These are phyloP conservation scores for Fagus sylvatica DNA, from an alignment of 306 rosid genomes.

Conservation along the genomic window DNA sequence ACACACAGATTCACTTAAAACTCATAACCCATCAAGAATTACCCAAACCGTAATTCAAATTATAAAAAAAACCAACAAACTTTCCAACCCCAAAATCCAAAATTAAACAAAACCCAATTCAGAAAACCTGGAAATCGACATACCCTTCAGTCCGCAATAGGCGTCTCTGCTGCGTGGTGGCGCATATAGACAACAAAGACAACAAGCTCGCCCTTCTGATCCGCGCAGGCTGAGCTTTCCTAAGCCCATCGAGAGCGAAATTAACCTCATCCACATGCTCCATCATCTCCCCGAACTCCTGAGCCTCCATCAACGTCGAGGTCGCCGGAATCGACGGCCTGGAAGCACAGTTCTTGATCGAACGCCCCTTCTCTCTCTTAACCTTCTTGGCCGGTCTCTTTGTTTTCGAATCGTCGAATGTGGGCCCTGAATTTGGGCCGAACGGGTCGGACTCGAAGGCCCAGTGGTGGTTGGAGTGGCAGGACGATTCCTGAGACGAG, in stretches of 20 bases:
- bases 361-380: slow-evolving; percentile 21
- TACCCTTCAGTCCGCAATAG: slow-evolving; percentile 94
- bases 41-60: neutral
- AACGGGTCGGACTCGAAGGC: slow-evolving; percentile 72
- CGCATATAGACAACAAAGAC: slow-evolving; percentile 75
- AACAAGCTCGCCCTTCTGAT: slow-evolving; percentile 91
- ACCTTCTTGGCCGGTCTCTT: slow-evolving; percentile 41
- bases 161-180: slow-evolving; percentile 78
- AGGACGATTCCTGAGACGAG: slow-evolving; percentile 84
- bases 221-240: slow-evolving; percentile 84
- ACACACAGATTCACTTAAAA: neutral
- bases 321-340: slow-evolving; percentile 57
- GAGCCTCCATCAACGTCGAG: slow-evolving; percentile 96
- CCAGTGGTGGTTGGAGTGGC: slow-evolving; percentile 42
- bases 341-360: slow-evolving; percentile 14
- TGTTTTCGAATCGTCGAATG: slow-evolving; percentile 44
- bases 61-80: neutral
- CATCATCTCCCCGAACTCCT: slow-evolving; percentile 99
- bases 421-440: slow-evolving; percentile 35
- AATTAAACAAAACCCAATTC: neutral
- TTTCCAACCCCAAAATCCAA: neutral
- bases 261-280: slow-evolving; percentile 96
- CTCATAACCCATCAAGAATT: slow-evolving; percentile 3
- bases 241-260: slow-evolving; percentile 89
- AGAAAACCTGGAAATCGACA: slow-evolving; percentile 3